Conservation (phyloP, 768 basidiomycete genomes). For the Serendipita sp. region DNA sequence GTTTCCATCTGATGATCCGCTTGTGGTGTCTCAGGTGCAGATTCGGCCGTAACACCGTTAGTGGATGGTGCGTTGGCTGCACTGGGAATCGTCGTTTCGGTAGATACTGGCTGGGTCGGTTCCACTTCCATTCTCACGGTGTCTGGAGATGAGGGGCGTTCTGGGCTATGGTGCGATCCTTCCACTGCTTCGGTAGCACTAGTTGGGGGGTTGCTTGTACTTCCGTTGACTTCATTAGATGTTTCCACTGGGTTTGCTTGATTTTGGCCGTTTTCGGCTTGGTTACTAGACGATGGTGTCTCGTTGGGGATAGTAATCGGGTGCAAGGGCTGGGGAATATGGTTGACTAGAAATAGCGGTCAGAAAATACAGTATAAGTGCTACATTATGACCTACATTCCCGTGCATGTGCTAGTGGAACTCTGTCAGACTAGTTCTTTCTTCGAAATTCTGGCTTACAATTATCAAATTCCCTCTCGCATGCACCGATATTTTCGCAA, state of each 20-base stretch:
- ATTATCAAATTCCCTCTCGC: conserved; percentile 46
- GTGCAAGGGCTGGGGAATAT: conserved; percentile 14
- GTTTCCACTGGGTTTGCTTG: neutral
- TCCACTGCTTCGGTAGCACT: no score
- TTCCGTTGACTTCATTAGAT: neutral
- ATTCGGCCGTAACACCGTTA: no score
- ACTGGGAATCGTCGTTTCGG: no score
- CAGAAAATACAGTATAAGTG: conserved; percentile 2
- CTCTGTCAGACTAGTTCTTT: conserved; percentile 8
- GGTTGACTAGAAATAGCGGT: conserved; percentile 21
- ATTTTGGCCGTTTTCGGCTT: neutral
- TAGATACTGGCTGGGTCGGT: no score
- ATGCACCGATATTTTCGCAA: conserved; percentile 46
- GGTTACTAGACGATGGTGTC: neutral
- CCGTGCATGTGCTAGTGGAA: conserved; percentile 42
- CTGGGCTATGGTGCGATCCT: no score
- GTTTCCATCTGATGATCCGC: no score
- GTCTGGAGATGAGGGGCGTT: no score
- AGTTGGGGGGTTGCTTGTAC: no score
- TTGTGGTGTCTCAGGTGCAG: no score
- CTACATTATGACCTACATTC: conserved; percentile 41
- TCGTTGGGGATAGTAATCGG: neutral
- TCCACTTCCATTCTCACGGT: no score
- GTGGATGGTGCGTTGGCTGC: no score
- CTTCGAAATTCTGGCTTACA: conserved; percentile 26